A percentile compares a stretch with the other conserved stretches of the same genome.
These are phyloP conservation scores for Cladosporium colombiae DNA, from an alignment of 2,329 filamentous ascomycete species.

Conservation along the genomic window DNA sequence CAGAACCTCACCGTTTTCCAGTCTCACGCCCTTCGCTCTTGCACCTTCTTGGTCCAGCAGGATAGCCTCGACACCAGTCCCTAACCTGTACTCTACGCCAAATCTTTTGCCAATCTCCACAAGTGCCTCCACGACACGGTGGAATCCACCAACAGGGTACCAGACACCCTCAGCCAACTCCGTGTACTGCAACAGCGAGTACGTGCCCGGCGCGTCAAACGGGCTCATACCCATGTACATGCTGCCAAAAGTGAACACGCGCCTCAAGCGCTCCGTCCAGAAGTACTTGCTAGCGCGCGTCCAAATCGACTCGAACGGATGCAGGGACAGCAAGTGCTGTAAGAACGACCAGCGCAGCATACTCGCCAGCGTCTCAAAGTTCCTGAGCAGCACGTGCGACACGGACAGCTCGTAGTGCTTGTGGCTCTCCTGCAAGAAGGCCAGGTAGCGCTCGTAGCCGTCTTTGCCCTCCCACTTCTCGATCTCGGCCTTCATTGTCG, in stretches of 20 bases:
- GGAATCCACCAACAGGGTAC: slow-evolving; percentile 72
- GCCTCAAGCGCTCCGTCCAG: slow-evolving; percentile 65
- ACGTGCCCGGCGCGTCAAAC: slow-evolving; percentile 73
- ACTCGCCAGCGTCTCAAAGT: slow-evolving; percentile 63
- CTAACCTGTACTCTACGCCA: slow-evolving; percentile 64
- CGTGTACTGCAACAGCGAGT: slow-evolving; percentile 72
- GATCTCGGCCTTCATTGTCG: slow-evolving; percentile 70
- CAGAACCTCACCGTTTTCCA: slow-evolving; percentile 60
- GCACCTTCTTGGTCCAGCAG: slow-evolving; percentile 54
- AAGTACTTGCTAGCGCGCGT: slow-evolving; percentile 67
- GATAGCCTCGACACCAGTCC: slow-evolving; percentile 59
- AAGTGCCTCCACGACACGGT: slow-evolving; percentile 61
- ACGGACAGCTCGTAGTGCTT: slow-evolving; percentile 69
- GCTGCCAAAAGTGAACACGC: slow-evolving; percentile 75
- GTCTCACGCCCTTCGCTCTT: slow-evolving; percentile 59
- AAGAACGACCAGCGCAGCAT: slow-evolving; percentile 63
- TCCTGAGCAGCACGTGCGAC: slow-evolving; percentile 64
- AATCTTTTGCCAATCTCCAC: slow-evolving; percentile 62
- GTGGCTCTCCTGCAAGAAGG: slow-evolving; percentile 67
- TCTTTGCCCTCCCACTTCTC: slow-evolving; percentile 72
- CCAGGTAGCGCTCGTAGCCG: slow-evolving; percentile 69
- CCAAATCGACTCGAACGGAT: slow-evolving; percentile 73
- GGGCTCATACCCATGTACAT: slow-evolving; percentile 86
- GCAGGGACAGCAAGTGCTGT: slow-evolving; percentile 59
- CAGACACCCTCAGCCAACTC: slow-evolving; percentile 75